Evolutionary conservation across 352 stramenopile species (phyloP), one percentile per base, ranked within the genome.

Genomic region (Peronospora tabacina): DNA sequence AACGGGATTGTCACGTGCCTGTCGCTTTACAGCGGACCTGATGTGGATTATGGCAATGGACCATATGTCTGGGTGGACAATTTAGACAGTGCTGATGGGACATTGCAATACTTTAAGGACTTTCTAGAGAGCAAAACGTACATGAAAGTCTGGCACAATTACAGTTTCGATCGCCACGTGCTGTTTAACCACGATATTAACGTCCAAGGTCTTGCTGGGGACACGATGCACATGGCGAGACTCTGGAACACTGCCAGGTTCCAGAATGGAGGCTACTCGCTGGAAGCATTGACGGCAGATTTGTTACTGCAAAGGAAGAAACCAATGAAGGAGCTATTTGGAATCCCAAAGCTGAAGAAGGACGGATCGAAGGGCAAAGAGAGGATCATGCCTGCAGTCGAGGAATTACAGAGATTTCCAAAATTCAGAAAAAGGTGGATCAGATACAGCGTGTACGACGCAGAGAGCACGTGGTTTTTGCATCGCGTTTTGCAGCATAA

Each of bases 211-310:
- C 91, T 98, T 36, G 90, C 77, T 17, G 96, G 94, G 30, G 97
- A 99, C 66, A 99, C 97, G 3, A 99, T 99, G 95, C 97, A 99
- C 81, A 99, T 99, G 97, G 96, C 96, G 35, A 76, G 97, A 24
- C 71, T 92, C 1, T 92, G 81, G 81, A 90, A 90, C 61, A 92
- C 81, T 17, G 77, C 78, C 20, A 70, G 81, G 17, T 90, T 90
- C 47, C 75, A 87, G 58, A 68, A 85, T 38, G 75, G 73, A 20
- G 93, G 94, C 6, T 99, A 99, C 63, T 97, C 87, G 38, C 71
- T 99, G 10, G 95, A 98, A 53, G 84, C 87, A 13, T 66, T 99
- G 2, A 97, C 90, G 10, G 72, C 81, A 8, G 85, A 95, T 30
- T 45, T 93, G 50, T 55, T 95, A 16, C 49, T 79, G n/a, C 72